Conservation (phyloP, 2,329 filamentous ascomycete genomes). For the Hypoxylon sp. region DNA sequence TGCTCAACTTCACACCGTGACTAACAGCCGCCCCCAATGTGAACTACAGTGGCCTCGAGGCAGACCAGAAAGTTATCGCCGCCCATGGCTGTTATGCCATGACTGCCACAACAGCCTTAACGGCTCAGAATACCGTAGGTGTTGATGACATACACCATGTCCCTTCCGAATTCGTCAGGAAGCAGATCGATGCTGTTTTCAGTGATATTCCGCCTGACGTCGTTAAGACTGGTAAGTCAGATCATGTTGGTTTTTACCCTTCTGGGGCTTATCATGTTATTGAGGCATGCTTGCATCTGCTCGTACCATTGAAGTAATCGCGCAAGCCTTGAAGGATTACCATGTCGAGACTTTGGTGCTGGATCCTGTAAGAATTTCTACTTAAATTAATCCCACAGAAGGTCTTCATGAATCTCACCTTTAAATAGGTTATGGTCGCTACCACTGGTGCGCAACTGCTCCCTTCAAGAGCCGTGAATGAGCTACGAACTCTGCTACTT, state of each 20-base stretch:
- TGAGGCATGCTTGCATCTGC: conserved; percentile 86
- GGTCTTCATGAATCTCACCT: conserved; percentile 14
- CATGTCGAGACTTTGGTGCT: conserved; percentile 74
- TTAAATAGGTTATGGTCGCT: conserved; percentile 86
- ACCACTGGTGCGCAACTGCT: conserved; percentile 82
- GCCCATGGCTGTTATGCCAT: conserved; percentile 96
- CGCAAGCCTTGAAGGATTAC: conserved; percentile 72
- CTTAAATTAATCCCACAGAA: conserved; percentile 1
- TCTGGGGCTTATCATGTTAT: conserved; percentile 25
- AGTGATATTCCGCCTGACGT: conserved; percentile 90
- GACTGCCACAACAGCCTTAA: conserved; percentile 94
- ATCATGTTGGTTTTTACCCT: not conserved
- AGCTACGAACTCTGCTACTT: conserved; percentile 72
- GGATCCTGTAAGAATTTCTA: conserved; percentile 74
- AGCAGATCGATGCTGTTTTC: conserved; percentile 88
- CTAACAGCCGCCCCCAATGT: conserved; percentile 26
- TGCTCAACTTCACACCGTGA: conserved; percentile 25
- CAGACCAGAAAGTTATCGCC: conserved; percentile 94
- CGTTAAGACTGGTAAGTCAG: conserved; percentile 83
- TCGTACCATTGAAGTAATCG: conserved; percentile 78
- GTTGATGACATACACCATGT: conserved; percentile 86
- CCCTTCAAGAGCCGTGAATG: conserved; percentile 73
- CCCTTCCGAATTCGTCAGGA: conserved; percentile 82
- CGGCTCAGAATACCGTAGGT: conserved; percentile 93
- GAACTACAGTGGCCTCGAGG: conserved; percentile 83